phyloP scores from a whole-genome alignment of 2,329 filamentous ascomycete genomes.

The Pyrenochaeta sp. region DNA sequence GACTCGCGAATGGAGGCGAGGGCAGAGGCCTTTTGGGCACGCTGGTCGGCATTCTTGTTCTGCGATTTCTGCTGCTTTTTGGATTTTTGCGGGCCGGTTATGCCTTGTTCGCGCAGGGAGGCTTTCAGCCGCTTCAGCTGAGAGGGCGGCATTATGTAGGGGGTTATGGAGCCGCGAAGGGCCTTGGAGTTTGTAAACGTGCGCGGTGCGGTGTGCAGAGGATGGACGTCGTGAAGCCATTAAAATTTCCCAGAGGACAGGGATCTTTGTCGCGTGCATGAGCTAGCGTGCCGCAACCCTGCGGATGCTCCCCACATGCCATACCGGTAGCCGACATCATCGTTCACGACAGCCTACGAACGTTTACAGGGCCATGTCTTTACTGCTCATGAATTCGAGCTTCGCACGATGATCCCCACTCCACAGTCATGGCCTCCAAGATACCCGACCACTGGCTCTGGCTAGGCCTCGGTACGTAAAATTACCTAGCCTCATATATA shows the following conservation, averaged over 20 bases:
- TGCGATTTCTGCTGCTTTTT: constrained; percentile 86
- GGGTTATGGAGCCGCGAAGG: not conserved
- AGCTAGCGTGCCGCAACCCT: constrained; percentile 9
- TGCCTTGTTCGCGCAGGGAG: constrained; percentile 86
- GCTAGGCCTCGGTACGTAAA: constrained; percentile 53
- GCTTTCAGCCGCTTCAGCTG: constrained; percentile 96
- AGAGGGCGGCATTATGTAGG: constrained; percentile 80
- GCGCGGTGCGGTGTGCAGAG: constrained; percentile 3
- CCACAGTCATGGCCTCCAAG: constrained; percentile 41
- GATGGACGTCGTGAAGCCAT: constrained; percentile 15
- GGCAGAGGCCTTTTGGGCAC: constrained; percentile 77
- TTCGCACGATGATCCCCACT: constrained; percentile 18
- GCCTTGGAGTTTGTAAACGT: not conserved
- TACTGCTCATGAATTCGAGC: not conserved
- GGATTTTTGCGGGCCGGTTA: constrained; percentile 89
- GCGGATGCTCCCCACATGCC: constrained; percentile 14
- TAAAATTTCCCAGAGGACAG: constrained; percentile 25
- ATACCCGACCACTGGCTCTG: constrained; percentile 58
- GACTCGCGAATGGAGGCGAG: constrained; percentile 89
- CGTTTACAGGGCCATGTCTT: constrained; percentile 5
- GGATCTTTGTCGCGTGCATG: constrained; percentile 10
- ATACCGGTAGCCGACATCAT: constrained; percentile 31
- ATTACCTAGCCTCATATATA: constrained; percentile 52
- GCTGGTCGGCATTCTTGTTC: constrained; percentile 76
- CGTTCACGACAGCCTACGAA: constrained; percentile 8